These are phyloP conservation scores for Neospermospora avenae DNA, from an alignment of 2,329 filamentous ascomycete species.

Conservation along the genomic window DNA sequence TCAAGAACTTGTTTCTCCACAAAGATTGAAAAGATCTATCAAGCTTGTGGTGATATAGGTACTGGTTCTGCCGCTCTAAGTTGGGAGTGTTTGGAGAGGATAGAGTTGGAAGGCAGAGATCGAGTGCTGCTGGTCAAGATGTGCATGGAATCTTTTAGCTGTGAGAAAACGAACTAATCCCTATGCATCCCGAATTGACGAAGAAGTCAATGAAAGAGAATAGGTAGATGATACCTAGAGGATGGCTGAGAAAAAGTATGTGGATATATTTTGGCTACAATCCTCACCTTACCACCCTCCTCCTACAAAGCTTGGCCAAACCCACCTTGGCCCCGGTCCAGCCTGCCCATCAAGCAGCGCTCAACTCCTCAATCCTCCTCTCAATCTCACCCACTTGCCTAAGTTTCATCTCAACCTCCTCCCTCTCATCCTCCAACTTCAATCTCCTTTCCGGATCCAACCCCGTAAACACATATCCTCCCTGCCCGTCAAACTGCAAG, in stretches of 20 bases:
- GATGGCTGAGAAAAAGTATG: not conserved
- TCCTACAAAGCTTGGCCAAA: not conserved
- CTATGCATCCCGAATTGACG: too few relatives aligned
- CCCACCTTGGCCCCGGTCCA: not conserved
- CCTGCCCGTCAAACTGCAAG: constrained; percentile 94
- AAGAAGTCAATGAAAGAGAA: not conserved
- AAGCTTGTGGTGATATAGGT: too few relatives aligned
- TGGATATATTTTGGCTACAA: not conserved
- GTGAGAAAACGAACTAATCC: too few relatives aligned
- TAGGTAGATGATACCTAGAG: not conserved
- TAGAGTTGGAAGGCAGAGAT: too few relatives aligned
- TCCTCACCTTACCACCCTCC: not conserved
- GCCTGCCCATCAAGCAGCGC: constrained; percentile 37
- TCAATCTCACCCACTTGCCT: constrained; percentile 85
- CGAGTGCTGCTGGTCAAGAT: too few relatives aligned
- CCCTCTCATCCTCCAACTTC: constrained; percentile 90
- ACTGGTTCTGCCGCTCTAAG: too few relatives aligned
- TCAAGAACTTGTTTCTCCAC: not conserved
- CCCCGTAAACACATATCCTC: constrained; percentile 82
- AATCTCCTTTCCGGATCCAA: constrained; percentile 85
- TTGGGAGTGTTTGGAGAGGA: too few relatives aligned
- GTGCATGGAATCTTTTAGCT: too few relatives aligned
- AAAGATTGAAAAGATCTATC: not conserved
- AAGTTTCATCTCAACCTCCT: constrained; percentile 83
- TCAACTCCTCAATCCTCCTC: constrained; percentile 78